A percentile compares a stretch with the other conserved stretches of the same genome.
Evolutionary conservation across 257 asterid species (phyloP).

Genomic region (Agastache rugosa): DNA sequence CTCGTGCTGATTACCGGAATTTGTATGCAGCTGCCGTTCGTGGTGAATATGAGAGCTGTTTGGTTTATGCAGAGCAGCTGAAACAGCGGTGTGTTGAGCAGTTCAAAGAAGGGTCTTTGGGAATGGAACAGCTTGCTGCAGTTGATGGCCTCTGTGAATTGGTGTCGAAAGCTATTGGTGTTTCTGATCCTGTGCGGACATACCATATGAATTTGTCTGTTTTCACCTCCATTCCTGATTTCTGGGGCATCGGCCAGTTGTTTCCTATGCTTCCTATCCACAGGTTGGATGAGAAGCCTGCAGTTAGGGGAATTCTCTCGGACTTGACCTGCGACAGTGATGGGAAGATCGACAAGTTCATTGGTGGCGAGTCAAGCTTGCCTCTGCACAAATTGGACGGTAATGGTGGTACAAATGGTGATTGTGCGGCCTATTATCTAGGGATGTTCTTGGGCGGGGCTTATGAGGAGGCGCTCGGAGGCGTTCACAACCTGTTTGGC

Average conservation of each 20-base stretch:
- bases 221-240: slow-evolving; percentile 95
- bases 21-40: slow-evolving; percentile 68
- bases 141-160: slow-evolving; percentile 83
- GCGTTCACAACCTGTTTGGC: slow-evolving; percentile 86
- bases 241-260: slow-evolving; percentile 90
- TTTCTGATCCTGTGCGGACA: slow-evolving; percentile 62
- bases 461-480: slow-evolving; percentile 93
- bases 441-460: slow-evolving; percentile 99
- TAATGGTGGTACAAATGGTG: slow-evolving; percentile 37
- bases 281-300: slow-evolving; percentile 76
- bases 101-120: slow-evolving; percentile 83
- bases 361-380: slow-evolving; percentile 91
- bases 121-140: slow-evolving; percentile 80
- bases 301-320: slow-evolving; percentile 65
- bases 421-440: slow-evolving; percentile 57
- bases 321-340: slow-evolving; percentile 97
- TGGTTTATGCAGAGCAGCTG: slow-evolving; percentile 75
- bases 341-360: slow-evolving; percentile 87
- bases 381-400: slow-evolving; percentile 75
- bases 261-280: slow-evolving; percentile 93
- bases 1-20: slow-evolving; percentile 62
- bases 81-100: slow-evolving; percentile 85
- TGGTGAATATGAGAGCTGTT: slow-evolving; percentile 68
- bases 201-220: slow-evolving; percentile 82
- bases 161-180: slow-evolving; percentile 70